phyloP scores from a whole-genome alignment of 306 rosid genomes.

The Castanospermum australe region DNA sequence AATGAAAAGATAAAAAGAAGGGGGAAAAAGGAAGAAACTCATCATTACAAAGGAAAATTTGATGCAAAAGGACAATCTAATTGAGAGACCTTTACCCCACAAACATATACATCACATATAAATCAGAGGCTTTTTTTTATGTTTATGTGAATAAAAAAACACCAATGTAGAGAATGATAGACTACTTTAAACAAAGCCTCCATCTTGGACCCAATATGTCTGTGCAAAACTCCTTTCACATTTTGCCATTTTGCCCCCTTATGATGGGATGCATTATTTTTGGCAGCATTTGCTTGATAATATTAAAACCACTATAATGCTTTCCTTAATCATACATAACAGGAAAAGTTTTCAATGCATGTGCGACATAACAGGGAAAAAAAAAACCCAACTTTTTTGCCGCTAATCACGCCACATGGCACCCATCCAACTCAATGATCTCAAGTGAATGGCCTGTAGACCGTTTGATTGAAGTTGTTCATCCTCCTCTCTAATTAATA shows the following conservation, averaged over 20 bases:
- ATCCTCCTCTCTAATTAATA: not conserved
- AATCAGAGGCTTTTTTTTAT: slow-evolving; percentile 62
- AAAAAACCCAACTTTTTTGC: slow-evolving; percentile 36
- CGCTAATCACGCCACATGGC: slow-evolving; percentile 58
- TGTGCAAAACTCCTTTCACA: slow-evolving; percentile 38
- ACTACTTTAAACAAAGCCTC: slow-evolving; percentile 79
- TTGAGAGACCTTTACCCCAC: slow-evolving; percentile 75
- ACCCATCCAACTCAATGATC: slow-evolving; percentile 35
- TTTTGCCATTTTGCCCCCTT: slow-evolving; percentile 42
- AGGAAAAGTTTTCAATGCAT: slow-evolving; percentile 33
- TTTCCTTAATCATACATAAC: slow-evolving; percentile 12
- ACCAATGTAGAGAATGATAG: slow-evolving; percentile 48
- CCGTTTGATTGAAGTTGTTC: slow-evolving; percentile 25
- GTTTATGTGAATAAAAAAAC: slow-evolving; percentile 39
- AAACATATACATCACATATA: slow-evolving; percentile 46
- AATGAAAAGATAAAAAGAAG: slow-evolving; percentile 24
- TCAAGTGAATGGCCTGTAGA: not conserved
- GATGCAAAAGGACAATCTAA: slow-evolving; percentile 67
- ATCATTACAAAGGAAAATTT: slow-evolving; percentile 76
- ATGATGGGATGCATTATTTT: slow-evolving; percentile 45
- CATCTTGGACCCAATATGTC: slow-evolving; percentile 76
- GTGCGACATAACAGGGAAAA: slow-evolving; percentile 33
- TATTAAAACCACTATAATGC: slow-evolving; percentile 15
- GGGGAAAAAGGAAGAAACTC: slow-evolving; percentile 35
- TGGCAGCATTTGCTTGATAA: slow-evolving; percentile 27